Conservation (phyloP, 331 rosid species). For the Ulmus americana region DNA sequence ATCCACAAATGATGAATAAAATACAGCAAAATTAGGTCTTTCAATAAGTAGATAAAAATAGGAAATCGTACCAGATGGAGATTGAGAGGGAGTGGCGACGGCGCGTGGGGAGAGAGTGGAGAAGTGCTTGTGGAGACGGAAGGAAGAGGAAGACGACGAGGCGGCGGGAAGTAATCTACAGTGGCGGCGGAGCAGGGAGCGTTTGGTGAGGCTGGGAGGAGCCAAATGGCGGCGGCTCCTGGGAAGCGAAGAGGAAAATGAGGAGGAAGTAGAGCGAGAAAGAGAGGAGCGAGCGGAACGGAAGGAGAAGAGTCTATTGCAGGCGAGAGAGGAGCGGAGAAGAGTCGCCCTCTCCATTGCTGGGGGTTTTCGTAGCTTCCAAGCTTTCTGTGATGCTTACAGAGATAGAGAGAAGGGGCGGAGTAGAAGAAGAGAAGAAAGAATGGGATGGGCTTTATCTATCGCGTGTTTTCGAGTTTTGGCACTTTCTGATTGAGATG, state of each 20-base stretch:
- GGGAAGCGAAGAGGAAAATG: constrained; percentile 18
- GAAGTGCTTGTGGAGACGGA: constrained; percentile 34
- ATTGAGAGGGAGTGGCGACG: constrained; percentile 45
- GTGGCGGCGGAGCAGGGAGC: constrained; percentile 43
- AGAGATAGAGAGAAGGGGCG: neutral
- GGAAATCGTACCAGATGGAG: constrained; percentile 35
- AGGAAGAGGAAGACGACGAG: constrained; percentile 19
- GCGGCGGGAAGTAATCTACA: constrained; percentile 24
- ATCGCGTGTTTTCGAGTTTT: neutral
- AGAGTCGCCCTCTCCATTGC: constrained; percentile 56
- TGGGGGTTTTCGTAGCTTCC: constrained; percentile 15
- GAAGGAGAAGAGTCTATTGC: constrained; percentile 37
- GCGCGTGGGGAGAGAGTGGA: constrained; percentile 60
- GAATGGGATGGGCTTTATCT: neutral
- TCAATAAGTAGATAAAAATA: neutral
- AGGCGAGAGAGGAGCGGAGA: constrained; percentile 44
- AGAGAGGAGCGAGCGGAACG: constrained; percentile 32
- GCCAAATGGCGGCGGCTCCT: constrained; percentile 16
- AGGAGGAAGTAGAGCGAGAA: neutral
- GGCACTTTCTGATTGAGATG: neutral
- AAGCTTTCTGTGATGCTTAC: neutral
- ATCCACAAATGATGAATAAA: neutral
- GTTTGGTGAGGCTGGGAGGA: constrained; percentile 15
- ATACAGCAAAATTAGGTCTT: neutral
- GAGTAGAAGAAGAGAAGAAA: neutral